These are phyloP conservation scores for Platanus orientalis DNA, from an alignment of 164 flowering plant genomes.

Conservation along the genomic window DNA sequence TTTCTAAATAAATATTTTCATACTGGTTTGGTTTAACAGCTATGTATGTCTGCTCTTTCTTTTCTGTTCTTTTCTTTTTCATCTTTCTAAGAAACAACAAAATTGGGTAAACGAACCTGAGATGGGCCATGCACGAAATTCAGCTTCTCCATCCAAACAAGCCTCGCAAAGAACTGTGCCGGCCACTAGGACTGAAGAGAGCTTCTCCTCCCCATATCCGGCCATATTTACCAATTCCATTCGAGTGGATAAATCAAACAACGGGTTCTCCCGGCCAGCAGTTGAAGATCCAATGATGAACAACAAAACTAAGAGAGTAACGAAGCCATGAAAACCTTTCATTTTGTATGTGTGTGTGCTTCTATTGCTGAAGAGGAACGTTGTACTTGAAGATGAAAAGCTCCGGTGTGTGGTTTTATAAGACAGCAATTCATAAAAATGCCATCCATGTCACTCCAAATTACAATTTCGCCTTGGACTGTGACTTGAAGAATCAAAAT, in stretches of 20 bases:
- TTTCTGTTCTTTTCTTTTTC: no score
- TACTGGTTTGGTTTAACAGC: no score
- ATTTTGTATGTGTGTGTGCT: not conserved
- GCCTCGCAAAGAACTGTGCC: constrained; percentile 55
- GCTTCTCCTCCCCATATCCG: constrained; percentile 92
- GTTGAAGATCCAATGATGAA: constrained; percentile 7
- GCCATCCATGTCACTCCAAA: not conserved
- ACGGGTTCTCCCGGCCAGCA: constrained; percentile 19
- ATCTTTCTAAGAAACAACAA: no score
- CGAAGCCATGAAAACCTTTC: constrained; percentile 16
- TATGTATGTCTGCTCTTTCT: no score
- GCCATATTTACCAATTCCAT: constrained; percentile 49
- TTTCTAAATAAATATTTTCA: no score
- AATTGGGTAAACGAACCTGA: constrained; percentile 37
- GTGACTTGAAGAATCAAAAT: not conserved
- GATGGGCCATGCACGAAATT: constrained; percentile 36
- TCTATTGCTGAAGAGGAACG: not conserved
- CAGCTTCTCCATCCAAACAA: constrained; percentile 25
- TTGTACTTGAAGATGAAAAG: not conserved
- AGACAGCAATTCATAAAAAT: not conserved
- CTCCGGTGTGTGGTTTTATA: not conserved
- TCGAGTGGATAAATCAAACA: constrained; percentile 26
- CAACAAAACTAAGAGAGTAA: constrained; percentile 19
- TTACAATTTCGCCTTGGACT: not conserved
- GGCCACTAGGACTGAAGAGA: constrained; percentile 68